Evolutionary conservation across 2,329 filamentous ascomycete species (phyloP).

Genomic region (Botrytis hyacinthi): DNA sequence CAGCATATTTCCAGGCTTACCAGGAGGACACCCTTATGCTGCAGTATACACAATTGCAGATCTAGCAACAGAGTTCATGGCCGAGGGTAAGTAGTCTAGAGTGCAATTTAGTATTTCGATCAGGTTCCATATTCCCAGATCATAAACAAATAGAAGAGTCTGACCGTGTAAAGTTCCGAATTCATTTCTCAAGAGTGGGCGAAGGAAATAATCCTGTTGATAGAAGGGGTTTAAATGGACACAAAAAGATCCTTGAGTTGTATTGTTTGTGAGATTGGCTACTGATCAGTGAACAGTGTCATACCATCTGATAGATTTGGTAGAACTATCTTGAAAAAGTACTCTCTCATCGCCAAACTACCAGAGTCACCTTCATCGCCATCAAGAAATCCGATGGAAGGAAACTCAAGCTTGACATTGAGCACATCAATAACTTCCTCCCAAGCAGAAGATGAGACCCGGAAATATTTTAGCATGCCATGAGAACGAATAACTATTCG

Average conservation of each 20-base stretch:
- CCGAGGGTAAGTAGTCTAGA: not conserved
- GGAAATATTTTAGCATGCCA: not conserved
- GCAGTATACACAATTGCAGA: conserved; percentile 8
- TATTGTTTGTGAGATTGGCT: not conserved
- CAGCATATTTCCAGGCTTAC: conserved; percentile 47
- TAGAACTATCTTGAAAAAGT: not conserved
- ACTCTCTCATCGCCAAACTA: not conserved
- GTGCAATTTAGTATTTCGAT: not conserved
- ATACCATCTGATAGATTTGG: fast-evolving
- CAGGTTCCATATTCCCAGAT: not conserved
- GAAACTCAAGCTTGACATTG: not conserved
- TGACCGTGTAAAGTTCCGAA: not conserved
- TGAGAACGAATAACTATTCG: not conserved
- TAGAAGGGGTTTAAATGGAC: not conserved
- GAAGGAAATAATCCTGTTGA: not conserved
- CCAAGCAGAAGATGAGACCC: not conserved
- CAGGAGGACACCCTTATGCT: conserved; percentile 37
- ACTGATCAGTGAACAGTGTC: not conserved
- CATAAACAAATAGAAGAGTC: not conserved
- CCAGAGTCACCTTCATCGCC: not conserved
- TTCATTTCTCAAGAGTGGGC: not conserved
- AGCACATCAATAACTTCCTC: not conserved
- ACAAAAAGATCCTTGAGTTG: not conserved
- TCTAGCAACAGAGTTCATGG: not conserved
- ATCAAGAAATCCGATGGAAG: not conserved